Evolutionary conservation across 306 rosid species (phyloP).

Genomic region (Hippophae gyantsensis): DNA sequence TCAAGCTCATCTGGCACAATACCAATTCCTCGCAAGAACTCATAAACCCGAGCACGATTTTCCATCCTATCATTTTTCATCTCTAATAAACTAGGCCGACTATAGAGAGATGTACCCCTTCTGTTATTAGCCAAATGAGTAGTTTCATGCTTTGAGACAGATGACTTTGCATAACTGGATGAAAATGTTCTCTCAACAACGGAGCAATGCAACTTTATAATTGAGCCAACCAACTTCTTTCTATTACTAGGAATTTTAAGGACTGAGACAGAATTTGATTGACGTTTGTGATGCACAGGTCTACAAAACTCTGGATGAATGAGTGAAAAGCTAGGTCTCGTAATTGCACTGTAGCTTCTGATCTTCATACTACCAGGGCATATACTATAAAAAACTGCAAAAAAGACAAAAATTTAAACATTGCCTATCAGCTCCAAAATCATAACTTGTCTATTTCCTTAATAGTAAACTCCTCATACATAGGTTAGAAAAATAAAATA

Average conservation of each 20-base stretch:
- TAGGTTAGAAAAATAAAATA: too few species aligned
- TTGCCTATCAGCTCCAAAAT: neutral
- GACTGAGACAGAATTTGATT: constrained; percentile 30
- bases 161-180: constrained; percentile 29
- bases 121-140: constrained; percentile 28
- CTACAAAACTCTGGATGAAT: constrained; percentile 47
- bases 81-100: constrained; percentile 73
- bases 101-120: constrained; percentile 47
- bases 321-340: constrained; percentile 49
- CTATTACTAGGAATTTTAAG: constrained; percentile 29
- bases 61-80: constrained; percentile 57
- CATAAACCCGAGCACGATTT: constrained; percentile 59
- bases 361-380: constrained; percentile 33
- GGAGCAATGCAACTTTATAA: constrained; percentile 42
- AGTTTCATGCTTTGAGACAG: constrained; percentile 22
- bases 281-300: constrained; percentile 35
- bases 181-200: constrained; percentile 33
- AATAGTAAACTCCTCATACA: too few species aligned
- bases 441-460: too few species aligned
- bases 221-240: constrained; percentile 38
- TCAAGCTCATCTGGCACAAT: constrained; percentile 95
- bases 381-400: constrained; percentile 32
- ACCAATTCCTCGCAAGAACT: constrained; percentile 66
- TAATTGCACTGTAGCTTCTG: constrained; percentile 37
- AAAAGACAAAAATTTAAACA: neutral